A percentile compares a stretch with the other conserved stretches of the same genome.
phyloP scores from a whole-genome alignment of 805 yeast genomes.

The Candida palmyrensis region DNA sequence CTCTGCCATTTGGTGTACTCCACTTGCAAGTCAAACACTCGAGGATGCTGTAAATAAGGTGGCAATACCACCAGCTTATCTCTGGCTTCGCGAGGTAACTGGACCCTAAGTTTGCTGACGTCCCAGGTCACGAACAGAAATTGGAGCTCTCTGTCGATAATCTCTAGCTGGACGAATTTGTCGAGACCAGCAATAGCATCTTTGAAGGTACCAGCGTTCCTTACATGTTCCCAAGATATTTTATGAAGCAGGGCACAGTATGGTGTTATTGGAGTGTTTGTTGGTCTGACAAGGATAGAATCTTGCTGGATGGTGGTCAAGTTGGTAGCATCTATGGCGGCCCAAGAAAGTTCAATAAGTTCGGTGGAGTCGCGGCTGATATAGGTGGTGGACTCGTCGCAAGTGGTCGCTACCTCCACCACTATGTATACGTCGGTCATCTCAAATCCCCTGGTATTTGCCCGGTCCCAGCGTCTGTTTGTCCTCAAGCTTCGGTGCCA shows the following conservation, averaged over 20 bases:
- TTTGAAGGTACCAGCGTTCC: constrained; percentile 52
- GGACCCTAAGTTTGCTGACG: constrained; percentile 70
- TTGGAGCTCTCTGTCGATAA: constrained; percentile 39
- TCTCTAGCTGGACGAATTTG: constrained; percentile 38
- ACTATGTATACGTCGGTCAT: constrained; percentile 58
- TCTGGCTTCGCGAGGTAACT: constrained; percentile 74
- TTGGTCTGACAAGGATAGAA: constrained; percentile 52
- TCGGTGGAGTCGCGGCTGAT: constrained; percentile 65
- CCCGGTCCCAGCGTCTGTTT: too few species aligned
- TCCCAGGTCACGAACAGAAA: constrained; percentile 65
- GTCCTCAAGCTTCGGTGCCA: too few species aligned
- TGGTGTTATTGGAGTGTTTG: constrained; percentile 62
- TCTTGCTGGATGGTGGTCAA: constrained; percentile 40
- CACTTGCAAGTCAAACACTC: constrained; percentile 66
- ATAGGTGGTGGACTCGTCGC: constrained; percentile 57
- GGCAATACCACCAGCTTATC: constrained; percentile 73
- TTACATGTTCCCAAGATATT: constrained; percentile 57
- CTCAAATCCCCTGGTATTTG: too few species aligned
- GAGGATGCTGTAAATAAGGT: constrained; percentile 66
- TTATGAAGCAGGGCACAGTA: constrained; percentile 47
- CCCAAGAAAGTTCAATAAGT: constrained; percentile 65
- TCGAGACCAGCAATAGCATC: constrained; percentile 60
- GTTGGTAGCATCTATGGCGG: constrained; percentile 49
- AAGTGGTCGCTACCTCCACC: constrained; percentile 58
- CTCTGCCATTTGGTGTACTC: constrained; percentile 73